Evolutionary conservation across 2,329 filamentous ascomycete genomes (phyloP).

Genomic region (Exserohilum turcica): DNA sequence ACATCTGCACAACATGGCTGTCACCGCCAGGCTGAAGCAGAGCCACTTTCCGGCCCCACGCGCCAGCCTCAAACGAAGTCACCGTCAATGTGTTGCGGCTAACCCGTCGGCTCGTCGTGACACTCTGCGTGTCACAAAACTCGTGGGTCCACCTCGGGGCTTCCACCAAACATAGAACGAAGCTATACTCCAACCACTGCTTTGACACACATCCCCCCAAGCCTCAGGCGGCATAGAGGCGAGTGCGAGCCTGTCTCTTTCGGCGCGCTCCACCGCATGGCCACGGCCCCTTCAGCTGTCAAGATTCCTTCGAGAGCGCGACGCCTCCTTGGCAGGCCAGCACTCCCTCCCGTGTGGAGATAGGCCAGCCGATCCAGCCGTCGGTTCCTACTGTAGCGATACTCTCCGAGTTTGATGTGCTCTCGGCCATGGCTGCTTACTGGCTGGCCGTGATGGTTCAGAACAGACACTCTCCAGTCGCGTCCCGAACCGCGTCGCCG

Average conservation of each 20-base stretch:
- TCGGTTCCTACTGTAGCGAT: constrained; percentile 15
- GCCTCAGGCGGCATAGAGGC: constrained; percentile 21
- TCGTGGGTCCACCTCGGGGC: constrained; percentile 37
- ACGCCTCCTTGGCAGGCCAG: constrained; percentile 4
- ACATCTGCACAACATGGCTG: constrained; percentile 33
- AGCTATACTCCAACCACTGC: constrained; percentile 27
- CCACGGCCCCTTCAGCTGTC: constrained; percentile 19
- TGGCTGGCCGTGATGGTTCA: constrained; percentile 9
- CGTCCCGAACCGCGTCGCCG: constrained; percentile 20
- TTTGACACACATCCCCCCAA: constrained; percentile 21
- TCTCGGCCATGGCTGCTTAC: constrained; percentile 19
- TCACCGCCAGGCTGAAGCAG: constrained; percentile 28
- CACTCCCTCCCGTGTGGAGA: constrained; percentile 11
- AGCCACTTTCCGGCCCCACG: constrained; percentile 38
- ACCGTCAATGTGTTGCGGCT: constrained; percentile 40
- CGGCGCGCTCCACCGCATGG: constrained; percentile 24
- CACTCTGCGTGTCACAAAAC: constrained; percentile 39
- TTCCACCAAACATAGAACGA: constrained; percentile 34
- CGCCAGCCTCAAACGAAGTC: constrained; percentile 44
- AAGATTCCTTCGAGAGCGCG: constrained; percentile 13
- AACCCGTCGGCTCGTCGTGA: constrained; percentile 35
- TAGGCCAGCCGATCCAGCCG: constrained; percentile 19
- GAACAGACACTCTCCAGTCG: constrained; percentile 28
- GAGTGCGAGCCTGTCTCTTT: constrained; percentile 24
- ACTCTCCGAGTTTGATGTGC: constrained; percentile 12